phyloP scores from a whole-genome alignment of 768 basidiomycete genomes.

The Tulasnella sp. region DNA sequence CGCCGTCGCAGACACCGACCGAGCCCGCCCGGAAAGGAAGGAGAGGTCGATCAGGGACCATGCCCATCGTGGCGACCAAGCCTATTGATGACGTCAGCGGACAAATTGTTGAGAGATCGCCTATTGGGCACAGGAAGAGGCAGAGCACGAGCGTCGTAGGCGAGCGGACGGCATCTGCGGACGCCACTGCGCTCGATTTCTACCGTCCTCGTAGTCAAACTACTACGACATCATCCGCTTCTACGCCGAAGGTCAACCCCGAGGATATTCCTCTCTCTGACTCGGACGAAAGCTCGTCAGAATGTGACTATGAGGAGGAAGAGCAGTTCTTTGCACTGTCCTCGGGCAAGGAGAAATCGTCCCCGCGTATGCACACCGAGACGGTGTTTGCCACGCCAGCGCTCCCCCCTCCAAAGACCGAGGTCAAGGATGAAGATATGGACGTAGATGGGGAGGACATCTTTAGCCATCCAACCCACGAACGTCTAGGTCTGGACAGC shows the following conservation, averaged over 20 bases:
- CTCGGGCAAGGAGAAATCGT: neutral
- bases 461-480: neutral
- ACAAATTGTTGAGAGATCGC: too few species aligned
- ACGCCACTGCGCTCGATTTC: constrained; percentile 12
- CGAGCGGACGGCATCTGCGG: constrained; percentile 1
- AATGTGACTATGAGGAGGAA: constrained; percentile 7
- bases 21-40: neutral
- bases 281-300: neutral
- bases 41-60: neutral
- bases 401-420: neutral
- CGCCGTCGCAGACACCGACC: neutral
- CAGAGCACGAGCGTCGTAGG: neutral
- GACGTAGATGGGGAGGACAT: constrained; percentile 13
- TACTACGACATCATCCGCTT: neutral
- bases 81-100: too few species aligned
- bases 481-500: neutral
- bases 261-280: neutral
- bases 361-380: neutral
- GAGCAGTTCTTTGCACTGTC: constrained; percentile 3
- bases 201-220: neutral
- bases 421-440: constrained; percentile 3
- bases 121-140: neutral
- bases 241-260: neutral
- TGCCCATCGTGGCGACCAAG: too few species aligned
- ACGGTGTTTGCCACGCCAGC: neutral